phyloP scores from a whole-genome alignment of 1,284 basidiomycete genomes.

The Sphaerobolus stellatus region DNA sequence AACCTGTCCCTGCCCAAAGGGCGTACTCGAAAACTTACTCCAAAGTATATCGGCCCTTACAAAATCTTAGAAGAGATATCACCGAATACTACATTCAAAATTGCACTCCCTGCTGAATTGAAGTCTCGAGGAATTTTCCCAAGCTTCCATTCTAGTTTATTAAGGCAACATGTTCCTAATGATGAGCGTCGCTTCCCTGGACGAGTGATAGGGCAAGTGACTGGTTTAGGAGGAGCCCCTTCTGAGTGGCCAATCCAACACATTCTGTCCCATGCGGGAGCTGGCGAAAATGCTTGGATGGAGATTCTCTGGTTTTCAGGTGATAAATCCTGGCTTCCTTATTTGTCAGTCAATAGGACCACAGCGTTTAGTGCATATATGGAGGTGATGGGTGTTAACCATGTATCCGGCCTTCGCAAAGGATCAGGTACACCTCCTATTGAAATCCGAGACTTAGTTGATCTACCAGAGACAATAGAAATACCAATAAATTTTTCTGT shows the following conservation, averaged over 20 bases:
- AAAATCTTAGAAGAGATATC: conserved; percentile 12
- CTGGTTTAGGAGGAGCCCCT: conserved; percentile 16
- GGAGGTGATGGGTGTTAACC: no score
- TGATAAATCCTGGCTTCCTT: conserved; percentile 36
- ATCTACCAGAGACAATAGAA: no score
- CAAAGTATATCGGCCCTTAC: conserved; percentile 29
- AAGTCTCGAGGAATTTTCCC: conserved; percentile 16
- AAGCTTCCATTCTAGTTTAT: conserved; percentile 19
- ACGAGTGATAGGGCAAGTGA: conserved; percentile 18
- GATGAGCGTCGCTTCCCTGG: conserved; percentile 18
- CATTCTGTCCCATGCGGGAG: conserved; percentile 31
- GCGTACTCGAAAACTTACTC: conserved; percentile 23
- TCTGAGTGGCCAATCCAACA: conserved; percentile 33
- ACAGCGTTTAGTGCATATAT: no score
- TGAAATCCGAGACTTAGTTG: no score
- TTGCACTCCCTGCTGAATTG: conserved; percentile 16
- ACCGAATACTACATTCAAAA: background rate
- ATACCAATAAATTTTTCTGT: no score
- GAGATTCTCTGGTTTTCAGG: conserved; percentile 35
- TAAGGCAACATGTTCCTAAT: conserved; percentile 17
- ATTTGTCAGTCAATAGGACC: no score
- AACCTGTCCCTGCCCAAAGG: conserved; percentile 26
- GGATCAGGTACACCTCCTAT: no score
- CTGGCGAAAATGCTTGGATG: conserved; percentile 24
- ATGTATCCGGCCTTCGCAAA: no score